These are phyloP conservation scores for Exophiala xenobiotica DNA, from an alignment of 2,329 filamentous ascomycete species.

Conservation along the genomic window DNA sequence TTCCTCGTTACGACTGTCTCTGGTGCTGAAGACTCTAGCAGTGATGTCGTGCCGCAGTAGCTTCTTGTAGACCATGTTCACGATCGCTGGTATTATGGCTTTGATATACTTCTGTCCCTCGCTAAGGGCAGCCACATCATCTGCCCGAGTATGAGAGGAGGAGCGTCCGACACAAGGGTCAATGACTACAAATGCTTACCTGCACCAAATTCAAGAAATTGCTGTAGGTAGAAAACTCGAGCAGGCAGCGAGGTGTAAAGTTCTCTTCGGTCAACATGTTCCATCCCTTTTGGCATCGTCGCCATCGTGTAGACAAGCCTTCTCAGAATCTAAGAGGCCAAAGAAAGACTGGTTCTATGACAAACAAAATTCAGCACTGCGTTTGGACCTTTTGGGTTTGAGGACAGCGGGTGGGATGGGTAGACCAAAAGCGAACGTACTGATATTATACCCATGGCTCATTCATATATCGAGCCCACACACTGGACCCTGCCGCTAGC, in stretches of 20 bases:
- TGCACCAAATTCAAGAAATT: slow-evolving; percentile 72
- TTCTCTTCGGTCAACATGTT: slow-evolving; percentile 23
- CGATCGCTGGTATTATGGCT: slow-evolving; percentile 76
- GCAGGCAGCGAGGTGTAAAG: slow-evolving; percentile 36
- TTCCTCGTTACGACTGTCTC: slow-evolving; percentile 63
- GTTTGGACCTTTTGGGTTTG: too few relatives aligned
- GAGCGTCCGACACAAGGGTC: too few relatives aligned
- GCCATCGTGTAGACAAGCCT: slow-evolving; percentile 13
- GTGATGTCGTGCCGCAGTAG: slow-evolving; percentile 79
- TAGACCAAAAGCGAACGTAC: not conserved
- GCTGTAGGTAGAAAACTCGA: slow-evolving; percentile 70
- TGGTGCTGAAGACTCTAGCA: slow-evolving; percentile 68
- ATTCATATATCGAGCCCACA: not conserved
- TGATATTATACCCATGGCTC: not conserved
- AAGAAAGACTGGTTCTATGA: too few relatives aligned
- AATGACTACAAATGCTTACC: too few relatives aligned
- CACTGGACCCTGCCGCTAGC: not conserved
- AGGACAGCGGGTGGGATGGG: too few relatives aligned
- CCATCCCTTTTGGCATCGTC: slow-evolving; percentile 20
- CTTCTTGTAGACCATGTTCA: slow-evolving; percentile 83
- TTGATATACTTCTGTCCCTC: slow-evolving; percentile 74
- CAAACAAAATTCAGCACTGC: too few relatives aligned
- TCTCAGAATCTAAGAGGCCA: too few relatives aligned
- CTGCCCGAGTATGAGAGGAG: too few relatives aligned
- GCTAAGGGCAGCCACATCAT: slow-evolving; percentile 69